Base-by-base conservation (phyloP, 768 basidiomycete genomes). In the Candolleomyces eurysporus region DNA sequence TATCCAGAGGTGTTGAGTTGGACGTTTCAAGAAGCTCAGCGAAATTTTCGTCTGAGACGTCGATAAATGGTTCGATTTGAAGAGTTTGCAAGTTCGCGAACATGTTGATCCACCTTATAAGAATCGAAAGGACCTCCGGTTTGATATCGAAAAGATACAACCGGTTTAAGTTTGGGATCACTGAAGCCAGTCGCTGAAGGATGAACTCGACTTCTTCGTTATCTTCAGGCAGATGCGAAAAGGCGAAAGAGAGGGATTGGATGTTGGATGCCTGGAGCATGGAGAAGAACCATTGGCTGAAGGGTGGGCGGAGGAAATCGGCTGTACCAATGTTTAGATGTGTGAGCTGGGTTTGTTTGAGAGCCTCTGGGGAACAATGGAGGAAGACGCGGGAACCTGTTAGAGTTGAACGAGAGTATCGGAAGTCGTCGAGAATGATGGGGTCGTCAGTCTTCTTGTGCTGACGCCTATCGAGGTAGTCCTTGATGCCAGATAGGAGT, bases 221-320 rank as follows among this genome's bases (percentile, higher is more conserved):
- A 16, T 26, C 40, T 36, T 56, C 14, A n/a, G 54, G 22, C 11
- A 56, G 40, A 36, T 43, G 54, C 11, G 54, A 21, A 21, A 56
- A 43, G 36, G 30, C 36, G 54, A 56, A 56, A 43, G 54, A 56
- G 14, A 56, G 31, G 11, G 54, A 56, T 7, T 22, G 21, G n/a
- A 56, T 42, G 3, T 32, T 30, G 14, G 54, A 40, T 17, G 54
- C 54, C 19, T 36, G 36, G 19, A 56, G 54, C 54, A 56, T 56
- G 17, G 54, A 7, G 54, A 56, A 43, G 3, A 56, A 11, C 54
- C 54, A 56, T n/a, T 56, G 54, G 39, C 36, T 40, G 19, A 56
- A 43, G 11, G 54, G 54, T 7, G 54, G 54, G n/a, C 54, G 54
- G 13, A 56, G 54, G 54, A 56, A 56, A 16, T 56, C 54, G 39